A percentile compares a stretch with the other conserved stretches of the same genome.
Conservation (phyloP, 1,284 basidiomycete genomes). For the Ustilago curta region DNA sequence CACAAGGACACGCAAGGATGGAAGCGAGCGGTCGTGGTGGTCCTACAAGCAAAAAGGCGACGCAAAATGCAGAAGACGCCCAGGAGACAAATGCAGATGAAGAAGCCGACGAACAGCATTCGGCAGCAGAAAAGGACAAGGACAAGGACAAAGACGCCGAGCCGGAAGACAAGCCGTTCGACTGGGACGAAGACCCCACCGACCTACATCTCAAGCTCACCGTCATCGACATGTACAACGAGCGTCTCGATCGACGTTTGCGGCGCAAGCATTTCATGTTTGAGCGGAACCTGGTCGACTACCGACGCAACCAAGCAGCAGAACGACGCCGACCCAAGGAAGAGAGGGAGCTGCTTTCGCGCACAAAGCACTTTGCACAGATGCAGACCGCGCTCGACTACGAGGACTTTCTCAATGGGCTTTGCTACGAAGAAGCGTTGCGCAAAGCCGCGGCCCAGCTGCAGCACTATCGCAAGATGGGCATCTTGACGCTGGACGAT, state of each 20-base stretch:
- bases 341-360: conserved; percentile 88
- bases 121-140: conserved; percentile 56
- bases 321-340: conserved; percentile 92
- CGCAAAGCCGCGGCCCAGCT: conserved; percentile 60
- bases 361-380: conserved; percentile 90
- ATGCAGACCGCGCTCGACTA: conserved; percentile 92
- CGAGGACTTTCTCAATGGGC: conserved; percentile 86
- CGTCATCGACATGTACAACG: conserved; percentile 90
- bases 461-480: conserved; percentile 65
- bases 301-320: conserved; percentile 83
- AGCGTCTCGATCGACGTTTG: conserved; percentile 86
- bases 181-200: conserved; percentile 79
- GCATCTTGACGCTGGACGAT: conserved; percentile 64
- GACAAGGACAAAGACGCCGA: conserved; percentile 53
- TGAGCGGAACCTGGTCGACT: conserved; percentile 89
- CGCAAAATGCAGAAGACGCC: conserved; percentile 50
- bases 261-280: conserved; percentile 92
- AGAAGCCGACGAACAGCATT: conserved; percentile 29
- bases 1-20: conserved; percentile 60
- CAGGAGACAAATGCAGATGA: conserved; percentile 36
- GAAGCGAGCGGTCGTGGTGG: conserved; percentile 76
- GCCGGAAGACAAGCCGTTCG: conserved; percentile 62
- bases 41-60: conserved; percentile 60
- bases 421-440: conserved; percentile 73
- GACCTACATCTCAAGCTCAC: conserved; percentile 92